These are phyloP conservation scores for Excoecaria agallocha DNA, from an alignment of 345 rosid genomes.

Conservation along the genomic window DNA sequence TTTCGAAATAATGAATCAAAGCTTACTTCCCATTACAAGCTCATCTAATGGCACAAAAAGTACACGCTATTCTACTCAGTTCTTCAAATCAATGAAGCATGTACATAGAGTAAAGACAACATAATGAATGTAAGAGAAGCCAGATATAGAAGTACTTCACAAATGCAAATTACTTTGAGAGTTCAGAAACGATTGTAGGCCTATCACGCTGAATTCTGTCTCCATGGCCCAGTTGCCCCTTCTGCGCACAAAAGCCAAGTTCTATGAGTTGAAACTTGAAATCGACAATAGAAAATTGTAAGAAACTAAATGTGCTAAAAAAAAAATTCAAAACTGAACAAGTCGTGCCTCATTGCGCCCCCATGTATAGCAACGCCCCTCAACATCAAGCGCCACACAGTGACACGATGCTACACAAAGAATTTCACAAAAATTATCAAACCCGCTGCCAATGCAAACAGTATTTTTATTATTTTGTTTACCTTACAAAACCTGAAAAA, in stretches of 20 bases:
- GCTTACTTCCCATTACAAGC: background rate
- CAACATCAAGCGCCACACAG: conserved; percentile 93
- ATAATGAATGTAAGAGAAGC: background rate
- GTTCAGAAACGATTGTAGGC: conserved; percentile 88
- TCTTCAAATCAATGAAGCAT: no score
- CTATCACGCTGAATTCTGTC: conserved; percentile 86
- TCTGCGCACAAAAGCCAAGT: conserved; percentile 50
- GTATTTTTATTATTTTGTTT: no score
- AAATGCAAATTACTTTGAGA: conserved; percentile 52
- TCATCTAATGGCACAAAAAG: conserved; percentile 7
- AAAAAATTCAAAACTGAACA: conserved; percentile 1
- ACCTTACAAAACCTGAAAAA: no score
- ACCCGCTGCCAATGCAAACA: background rate
- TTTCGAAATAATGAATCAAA: background rate
- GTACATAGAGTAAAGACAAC: no score
- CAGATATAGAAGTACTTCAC: background rate
- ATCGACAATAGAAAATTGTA: conserved; percentile 2
- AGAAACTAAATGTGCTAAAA: background rate
- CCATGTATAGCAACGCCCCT: conserved; percentile 98
- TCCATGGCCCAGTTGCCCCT: conserved; percentile 96
- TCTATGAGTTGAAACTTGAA: conserved; percentile 17
- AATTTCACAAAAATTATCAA: conserved; percentile 14
- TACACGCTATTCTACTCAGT: no score
- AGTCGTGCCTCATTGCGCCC: conserved; percentile 86
- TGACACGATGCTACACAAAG: conserved; percentile 72